Conservation (phyloP, 2,329 filamentous ascomycete genomes). For the Neofusicoccum umdonicola region DNA sequence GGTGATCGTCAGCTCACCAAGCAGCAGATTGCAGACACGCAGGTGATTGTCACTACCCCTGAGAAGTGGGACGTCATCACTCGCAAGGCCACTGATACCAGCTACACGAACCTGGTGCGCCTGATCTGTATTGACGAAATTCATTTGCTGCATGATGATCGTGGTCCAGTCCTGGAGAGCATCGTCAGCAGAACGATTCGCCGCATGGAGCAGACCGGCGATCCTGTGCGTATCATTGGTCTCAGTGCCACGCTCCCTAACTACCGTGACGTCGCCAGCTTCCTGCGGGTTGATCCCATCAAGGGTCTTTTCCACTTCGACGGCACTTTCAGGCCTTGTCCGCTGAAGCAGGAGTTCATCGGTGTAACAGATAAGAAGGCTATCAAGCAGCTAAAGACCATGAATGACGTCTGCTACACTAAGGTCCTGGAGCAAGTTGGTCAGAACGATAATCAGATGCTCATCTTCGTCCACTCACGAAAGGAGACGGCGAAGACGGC, state of each 20-base stretch:
- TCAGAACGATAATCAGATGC: conserved; percentile 90
- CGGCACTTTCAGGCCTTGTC: conserved; percentile 88
- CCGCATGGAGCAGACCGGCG: conserved; percentile 88
- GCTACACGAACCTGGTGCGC: conserved; percentile 95
- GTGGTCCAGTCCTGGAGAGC: conserved; percentile 93
- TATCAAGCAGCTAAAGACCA: conserved; percentile 97
- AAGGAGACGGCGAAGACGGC: conserved; percentile 99
- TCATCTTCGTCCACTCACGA: conserved; percentile 96
- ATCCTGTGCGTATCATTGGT: conserved; percentile 86
- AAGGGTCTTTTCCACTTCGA: conserved; percentile 97
- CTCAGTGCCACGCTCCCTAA: conserved; percentile 95
- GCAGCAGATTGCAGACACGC: conserved; percentile 95
- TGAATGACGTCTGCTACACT: conserved; percentile 98
- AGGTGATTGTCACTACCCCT: conserved; percentile 96
- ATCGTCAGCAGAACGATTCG: conserved; percentile 94
- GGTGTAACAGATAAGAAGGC: conserved; percentile 97
- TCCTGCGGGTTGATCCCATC: conserved; percentile 80
- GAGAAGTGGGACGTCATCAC: conserved; percentile 99
- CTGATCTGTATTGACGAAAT: conserved; percentile 98
- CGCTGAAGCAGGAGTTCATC: conserved; percentile 93
- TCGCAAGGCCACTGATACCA: conserved; percentile 92
- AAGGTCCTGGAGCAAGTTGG: conserved; percentile 97
- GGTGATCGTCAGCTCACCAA: conserved; percentile 98
- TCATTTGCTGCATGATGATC: conserved; percentile 93
- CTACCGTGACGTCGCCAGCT: conserved; percentile 92